phyloP scores from a whole-genome alignment of 164 flowering plant genomes.

The Chimonanthus salicifolius region DNA sequence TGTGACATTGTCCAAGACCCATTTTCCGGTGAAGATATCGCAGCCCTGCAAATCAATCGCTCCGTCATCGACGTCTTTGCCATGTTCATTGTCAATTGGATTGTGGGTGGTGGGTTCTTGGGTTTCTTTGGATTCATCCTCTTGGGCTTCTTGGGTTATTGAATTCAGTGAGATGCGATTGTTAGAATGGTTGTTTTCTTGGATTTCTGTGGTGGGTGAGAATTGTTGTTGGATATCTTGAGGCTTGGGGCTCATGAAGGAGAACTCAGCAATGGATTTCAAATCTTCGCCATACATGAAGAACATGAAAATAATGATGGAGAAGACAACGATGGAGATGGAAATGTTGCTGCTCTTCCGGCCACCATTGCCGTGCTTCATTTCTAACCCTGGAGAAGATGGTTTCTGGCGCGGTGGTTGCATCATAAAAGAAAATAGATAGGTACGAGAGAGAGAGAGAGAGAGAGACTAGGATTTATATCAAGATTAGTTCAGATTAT shows the following conservation, averaged over 20 bases:
- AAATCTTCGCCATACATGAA: constrained; percentile 97
- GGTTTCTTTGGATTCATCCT: background rate
- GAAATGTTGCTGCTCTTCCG: constrained; percentile 65
- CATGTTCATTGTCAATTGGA: background rate
- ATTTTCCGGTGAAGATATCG: constrained; percentile 72
- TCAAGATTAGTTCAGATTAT: background rate
- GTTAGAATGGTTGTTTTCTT: constrained; percentile 2
- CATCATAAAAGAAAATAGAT: constrained; percentile 23
- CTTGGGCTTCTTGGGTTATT: constrained; percentile 6
- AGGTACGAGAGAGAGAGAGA: background rate
- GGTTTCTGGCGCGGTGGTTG: constrained; percentile 55
- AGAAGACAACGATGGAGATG: constrained; percentile 56
- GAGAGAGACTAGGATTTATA: constrained; percentile 4
- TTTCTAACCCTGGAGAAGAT: constrained; percentile 30
- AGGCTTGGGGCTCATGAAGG: constrained; percentile 50
- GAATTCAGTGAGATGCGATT: constrained; percentile 5
- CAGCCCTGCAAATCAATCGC: constrained; percentile 68
- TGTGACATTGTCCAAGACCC: constrained; percentile 73
- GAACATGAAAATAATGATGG: constrained; percentile 66
- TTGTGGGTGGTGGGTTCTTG: background rate
- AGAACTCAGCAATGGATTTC: constrained; percentile 83
- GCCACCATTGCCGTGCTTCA: constrained; percentile 40
- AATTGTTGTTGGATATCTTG: constrained; percentile 27
- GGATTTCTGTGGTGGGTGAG: constrained; percentile 11
- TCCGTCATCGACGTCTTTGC: constrained; percentile 36